Base-by-base conservation (phyloP, 345 rosid genomes). In the Lepidium africanum region DNA sequence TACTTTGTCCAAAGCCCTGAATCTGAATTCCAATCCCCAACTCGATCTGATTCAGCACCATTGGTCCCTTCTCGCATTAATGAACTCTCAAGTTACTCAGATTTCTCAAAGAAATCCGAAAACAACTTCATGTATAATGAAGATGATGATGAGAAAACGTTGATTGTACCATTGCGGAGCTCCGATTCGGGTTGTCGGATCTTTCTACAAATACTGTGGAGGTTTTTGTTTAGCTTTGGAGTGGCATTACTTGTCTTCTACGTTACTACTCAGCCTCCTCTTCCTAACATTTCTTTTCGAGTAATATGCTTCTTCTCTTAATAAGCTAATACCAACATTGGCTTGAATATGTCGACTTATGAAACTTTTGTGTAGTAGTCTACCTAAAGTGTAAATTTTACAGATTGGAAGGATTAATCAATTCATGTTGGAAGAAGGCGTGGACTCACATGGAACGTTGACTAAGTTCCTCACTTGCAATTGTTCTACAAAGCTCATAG, bases 1-100 rank as follows among this genome's bases (percentile, higher is more conserved):
- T 90, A 90, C 83, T 86, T 79, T 69, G 91, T 87, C 9, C 93
- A 88, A 62, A 91, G 91, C 76, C 97, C 97, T 17, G 84, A 75
- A 14, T 76, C 82, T 54, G 65, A 78, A 11, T 74, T 52, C 47
- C 81, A 78, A 25, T 81, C 89, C 30, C 83, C 84, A 0, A 54
- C 69, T 43, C 76, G 79, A 21, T 76, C 81, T 56, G 81, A 79
- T 51, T 33, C 84, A 13, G 25, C 39, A 40, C 56, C 64, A 38
- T 69, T 75, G 75, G 74, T 74, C 40, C 30, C 47, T 37, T 36
- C 59, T 49, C 23, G 50, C 60, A n/a, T 59, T 74, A 67, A 65
- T 78, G 45, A 86, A 77, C 63, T 76, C 83, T 65, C 83, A 41
- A 60, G 74, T 76, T 73, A 83, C 90, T 58, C 27, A 71, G 78